phyloP scores from a whole-genome alignment of 208 protist species.

The Plasmodiophora brassicae region DNA sequence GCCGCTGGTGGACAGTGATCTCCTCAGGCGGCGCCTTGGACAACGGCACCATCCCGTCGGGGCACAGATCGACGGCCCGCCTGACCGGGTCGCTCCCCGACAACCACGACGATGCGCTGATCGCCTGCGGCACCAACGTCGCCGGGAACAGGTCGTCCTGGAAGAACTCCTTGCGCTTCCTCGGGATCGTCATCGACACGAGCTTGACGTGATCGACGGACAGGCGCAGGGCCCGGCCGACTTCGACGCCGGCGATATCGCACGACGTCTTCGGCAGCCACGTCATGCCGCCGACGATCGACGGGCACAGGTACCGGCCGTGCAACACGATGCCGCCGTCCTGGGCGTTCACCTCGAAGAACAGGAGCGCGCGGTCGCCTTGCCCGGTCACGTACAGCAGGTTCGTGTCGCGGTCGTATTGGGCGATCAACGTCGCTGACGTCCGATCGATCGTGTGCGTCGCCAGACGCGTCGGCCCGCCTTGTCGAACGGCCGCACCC shows the following conservation, averaged over 20 bases:
- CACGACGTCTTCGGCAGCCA: not conserved
- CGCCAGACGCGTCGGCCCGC: not conserved
- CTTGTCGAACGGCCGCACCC: not conserved
- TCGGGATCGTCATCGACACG: not conserved
- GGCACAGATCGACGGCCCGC: not conserved
- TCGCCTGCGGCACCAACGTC: not conserved
- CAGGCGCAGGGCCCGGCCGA: not conserved
- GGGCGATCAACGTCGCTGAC: not conserved
- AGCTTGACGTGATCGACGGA: not conserved
- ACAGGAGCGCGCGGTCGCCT: not conserved
- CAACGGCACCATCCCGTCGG: not conserved
- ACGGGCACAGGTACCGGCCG: not conserved
- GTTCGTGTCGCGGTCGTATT: not conserved
- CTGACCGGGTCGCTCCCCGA: not conserved
- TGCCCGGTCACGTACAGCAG: not conserved
- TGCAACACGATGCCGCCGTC: not conserved
- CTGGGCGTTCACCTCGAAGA: not conserved
- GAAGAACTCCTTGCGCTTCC: constrained; percentile 16
- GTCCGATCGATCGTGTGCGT: not conserved
- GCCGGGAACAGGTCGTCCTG: not conserved
- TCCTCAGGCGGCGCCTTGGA: not conserved
- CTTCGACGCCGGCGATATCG: not conserved
- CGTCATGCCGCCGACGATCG: not conserved
- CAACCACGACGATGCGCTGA: not conserved
- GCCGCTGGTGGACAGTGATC: not conserved